Percentiles rank a stretch among this genome's conserved stretches.
Evolutionary conservation across 2,329 filamentous ascomycete species (phyloP).

Genomic region (Grosmannia serpens): DNA sequence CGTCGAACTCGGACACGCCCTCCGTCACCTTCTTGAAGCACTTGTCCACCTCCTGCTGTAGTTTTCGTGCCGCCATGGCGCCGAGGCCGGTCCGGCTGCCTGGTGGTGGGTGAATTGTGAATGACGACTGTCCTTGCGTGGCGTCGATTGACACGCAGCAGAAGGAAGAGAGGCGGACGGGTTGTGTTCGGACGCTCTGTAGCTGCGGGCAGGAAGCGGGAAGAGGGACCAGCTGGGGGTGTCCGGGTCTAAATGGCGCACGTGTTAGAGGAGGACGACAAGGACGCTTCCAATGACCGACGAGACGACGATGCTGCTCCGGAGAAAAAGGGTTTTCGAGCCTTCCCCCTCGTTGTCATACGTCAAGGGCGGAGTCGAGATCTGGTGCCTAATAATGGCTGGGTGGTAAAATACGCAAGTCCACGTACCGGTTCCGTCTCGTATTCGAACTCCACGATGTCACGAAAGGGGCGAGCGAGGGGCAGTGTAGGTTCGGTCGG

Average conservation of each 20-base stretch:
- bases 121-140: neutral
- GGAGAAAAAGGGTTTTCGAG: neutral
- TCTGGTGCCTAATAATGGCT: neutral
- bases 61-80: slow-evolving; percentile 87
- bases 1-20: slow-evolving; percentile 83
- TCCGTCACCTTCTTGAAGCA: slow-evolving; percentile 98
- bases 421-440: neutral
- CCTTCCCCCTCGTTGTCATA: neutral
- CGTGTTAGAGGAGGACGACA: neutral
- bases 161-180: neutral
- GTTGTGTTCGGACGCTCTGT: neutral
- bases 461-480: neutral
- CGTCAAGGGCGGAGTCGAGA: neutral
- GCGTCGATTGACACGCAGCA: neutral
- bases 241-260: neutral
- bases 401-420: neutral
- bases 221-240: neutral
- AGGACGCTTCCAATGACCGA: neutral
- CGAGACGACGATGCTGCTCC: neutral
- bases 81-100: neutral
- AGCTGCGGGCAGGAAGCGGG: neutral
- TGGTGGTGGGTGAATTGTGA: neutral
- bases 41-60: slow-evolving; percentile 97
- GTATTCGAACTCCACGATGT: neutral
- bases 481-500: neutral